A percentile compares a stretch with the other conserved stretches of the same genome.
Evolutionary conservation across 257 asterid genomes (phyloP).

Genomic region (Solanum bulbocastanum): DNA sequence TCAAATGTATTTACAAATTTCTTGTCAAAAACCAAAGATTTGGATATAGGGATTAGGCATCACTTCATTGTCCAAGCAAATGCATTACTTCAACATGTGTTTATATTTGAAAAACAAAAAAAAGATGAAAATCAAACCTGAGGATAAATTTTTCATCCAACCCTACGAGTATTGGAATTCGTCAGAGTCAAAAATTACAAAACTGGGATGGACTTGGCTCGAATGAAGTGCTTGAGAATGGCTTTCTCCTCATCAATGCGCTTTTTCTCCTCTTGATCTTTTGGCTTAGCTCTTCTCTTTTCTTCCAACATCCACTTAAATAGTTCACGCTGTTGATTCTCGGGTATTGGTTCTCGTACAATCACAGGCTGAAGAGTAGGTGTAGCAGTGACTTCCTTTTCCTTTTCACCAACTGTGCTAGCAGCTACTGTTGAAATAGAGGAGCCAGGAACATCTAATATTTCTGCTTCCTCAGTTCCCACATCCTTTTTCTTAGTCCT

Average conservation of each 20-base stretch:
- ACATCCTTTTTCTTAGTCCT: conserved; percentile 40
- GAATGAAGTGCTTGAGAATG: conserved; percentile 66
- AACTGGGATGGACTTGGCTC: conserved; percentile 49
- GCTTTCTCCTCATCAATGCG: conserved; percentile 88
- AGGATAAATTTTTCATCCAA: background rate
- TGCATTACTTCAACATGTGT: background rate
- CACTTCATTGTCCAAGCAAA: background rate
- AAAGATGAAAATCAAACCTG: background rate
- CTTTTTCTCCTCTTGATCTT: conserved; percentile 58
- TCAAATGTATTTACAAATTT: background rate
- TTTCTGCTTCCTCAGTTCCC: conserved; percentile 21
- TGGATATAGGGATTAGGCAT: background rate
- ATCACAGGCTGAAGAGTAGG: conserved; percentile 23
- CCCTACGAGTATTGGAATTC: background rate
- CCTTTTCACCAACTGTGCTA: conserved; percentile 18
- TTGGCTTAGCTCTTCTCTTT: conserved; percentile 67
- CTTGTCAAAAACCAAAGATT: background rate
- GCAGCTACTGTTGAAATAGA: conserved; percentile 19
- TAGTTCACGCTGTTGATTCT: conserved; percentile 61
- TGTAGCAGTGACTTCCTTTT: conserved; percentile 9
- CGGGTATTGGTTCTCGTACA: conserved; percentile 48
- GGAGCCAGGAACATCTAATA: conserved; percentile 15
- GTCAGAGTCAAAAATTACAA: conserved; percentile 10
- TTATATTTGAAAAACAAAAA: background rate
- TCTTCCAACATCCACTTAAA: conserved; percentile 81